Percentiles rank a stretch among this genome's conserved stretches.
Evolutionary conservation across 805 yeast genomes (phyloP).

Genomic region (Sporopachydermia lactativora): DNA sequence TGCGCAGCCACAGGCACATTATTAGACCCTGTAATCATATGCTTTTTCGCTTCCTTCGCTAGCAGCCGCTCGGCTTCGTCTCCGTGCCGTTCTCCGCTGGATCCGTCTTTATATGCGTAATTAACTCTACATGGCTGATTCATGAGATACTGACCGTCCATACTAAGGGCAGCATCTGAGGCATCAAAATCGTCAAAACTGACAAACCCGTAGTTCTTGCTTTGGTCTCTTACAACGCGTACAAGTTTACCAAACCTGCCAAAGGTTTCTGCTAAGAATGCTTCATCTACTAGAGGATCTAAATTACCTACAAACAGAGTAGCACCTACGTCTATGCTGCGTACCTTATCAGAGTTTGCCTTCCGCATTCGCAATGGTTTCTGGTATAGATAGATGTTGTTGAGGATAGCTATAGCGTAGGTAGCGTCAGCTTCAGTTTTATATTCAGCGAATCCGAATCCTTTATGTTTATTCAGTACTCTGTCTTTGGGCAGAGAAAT

Average conservation of each 20-base stretch:
- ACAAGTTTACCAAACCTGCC: conserved; percentile 52
- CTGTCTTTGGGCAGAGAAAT: conserved; percentile 73
- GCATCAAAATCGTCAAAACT: conserved; percentile 48
- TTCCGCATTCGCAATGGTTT: conserved; percentile 44
- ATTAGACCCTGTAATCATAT: conserved; percentile 10
- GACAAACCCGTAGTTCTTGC: conserved; percentile 55
- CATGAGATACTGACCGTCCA: conserved; percentile 59
- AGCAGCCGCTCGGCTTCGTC: conserved; percentile 60
- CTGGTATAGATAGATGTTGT: conserved; percentile 48
- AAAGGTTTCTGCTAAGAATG: conserved; percentile 41
- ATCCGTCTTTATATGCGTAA: conserved; percentile 59
- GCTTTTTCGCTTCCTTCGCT: conserved; percentile 45
- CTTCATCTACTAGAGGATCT: conserved; percentile 51
- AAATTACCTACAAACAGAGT: conserved; percentile 58
- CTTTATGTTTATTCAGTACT: conserved; percentile 56
- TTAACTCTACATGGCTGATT: conserved; percentile 45
- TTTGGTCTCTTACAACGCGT: conserved; percentile 33
- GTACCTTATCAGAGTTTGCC: conserved; percentile 23
- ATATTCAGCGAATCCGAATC: conserved; percentile 80
- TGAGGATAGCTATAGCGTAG: conserved; percentile 47
- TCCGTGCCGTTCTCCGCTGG: conserved; percentile 54
- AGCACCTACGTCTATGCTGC: conserved; percentile 37
- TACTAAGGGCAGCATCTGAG: conserved; percentile 59
- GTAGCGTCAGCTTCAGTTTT: conserved; percentile 44
- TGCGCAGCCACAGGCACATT: background rate